Conservation (phyloP, 2,329 filamentous ascomycete species). For the Aureobasidium subglaciale region DNA sequence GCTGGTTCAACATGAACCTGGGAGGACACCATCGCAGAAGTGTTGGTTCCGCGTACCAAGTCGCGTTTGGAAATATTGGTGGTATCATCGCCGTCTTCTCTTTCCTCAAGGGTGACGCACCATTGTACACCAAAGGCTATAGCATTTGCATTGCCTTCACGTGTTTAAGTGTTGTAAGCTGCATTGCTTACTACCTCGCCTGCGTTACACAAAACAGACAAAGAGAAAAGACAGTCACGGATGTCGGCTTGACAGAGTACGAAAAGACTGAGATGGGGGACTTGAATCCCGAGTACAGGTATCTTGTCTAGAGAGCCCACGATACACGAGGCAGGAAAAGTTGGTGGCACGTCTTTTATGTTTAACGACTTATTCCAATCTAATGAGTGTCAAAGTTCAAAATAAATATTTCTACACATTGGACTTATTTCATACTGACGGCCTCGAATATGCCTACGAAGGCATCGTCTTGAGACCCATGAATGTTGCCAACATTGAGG, state of each 20-base stretch:
- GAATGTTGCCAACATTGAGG: too few relatives aligned
- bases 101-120: constrained; percentile 53
- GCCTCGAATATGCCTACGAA: too few relatives aligned
- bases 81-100: constrained; percentile 47
- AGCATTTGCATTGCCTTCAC: constrained; percentile 70
- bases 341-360: too few relatives aligned
- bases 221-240: constrained; percentile 42
- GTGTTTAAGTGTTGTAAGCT: constrained; percentile 57
- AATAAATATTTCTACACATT: too few relatives aligned
- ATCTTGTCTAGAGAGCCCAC: constrained; percentile 46
- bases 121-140: constrained; percentile 65
- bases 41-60: constrained; percentile 44
- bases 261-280: constrained; percentile 58
- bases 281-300: constrained; percentile 53
- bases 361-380: too few relatives aligned
- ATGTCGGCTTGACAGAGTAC: constrained; percentile 50
- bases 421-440: too few relatives aligned
- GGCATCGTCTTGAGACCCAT: too few relatives aligned
- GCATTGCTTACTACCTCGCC: constrained; percentile 52
- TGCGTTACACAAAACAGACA: constrained; percentile 55
- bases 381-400: too few relatives aligned
- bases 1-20: constrained; percentile 51
- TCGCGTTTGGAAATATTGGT: constrained; percentile 42
- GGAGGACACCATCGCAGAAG: constrained; percentile 44
- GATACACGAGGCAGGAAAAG: background rate